A percentile compares a stretch with the other conserved stretches of the same genome.
phyloP scores from a whole-genome alignment of 2,329 filamentous ascomycete species.

The Talaromyces funiculosus region DNA sequence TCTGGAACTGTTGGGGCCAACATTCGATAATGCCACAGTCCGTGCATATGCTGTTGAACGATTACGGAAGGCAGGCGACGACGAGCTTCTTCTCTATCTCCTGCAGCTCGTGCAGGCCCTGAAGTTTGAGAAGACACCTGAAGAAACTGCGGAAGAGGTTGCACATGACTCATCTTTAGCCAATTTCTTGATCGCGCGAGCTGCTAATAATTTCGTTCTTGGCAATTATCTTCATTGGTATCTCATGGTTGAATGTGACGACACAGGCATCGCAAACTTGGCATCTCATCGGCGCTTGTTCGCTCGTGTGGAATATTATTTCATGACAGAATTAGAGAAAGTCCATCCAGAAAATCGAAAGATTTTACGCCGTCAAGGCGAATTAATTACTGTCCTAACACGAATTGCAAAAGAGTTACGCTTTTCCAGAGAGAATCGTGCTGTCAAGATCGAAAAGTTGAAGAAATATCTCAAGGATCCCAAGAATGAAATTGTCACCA shows the following conservation, averaged over 20 bases:
- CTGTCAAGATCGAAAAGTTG: constrained; percentile 74
- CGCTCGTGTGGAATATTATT: constrained; percentile 89
- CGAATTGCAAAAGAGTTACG: constrained; percentile 88
- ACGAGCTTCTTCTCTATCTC: constrained; percentile 84
- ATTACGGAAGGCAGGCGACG: constrained; percentile 83
- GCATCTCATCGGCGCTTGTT: constrained; percentile 77
- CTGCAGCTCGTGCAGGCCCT: constrained; percentile 92
- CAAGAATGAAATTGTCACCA: constrained; percentile 76
- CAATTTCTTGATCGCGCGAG: constrained; percentile 80
- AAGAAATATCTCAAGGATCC: constrained; percentile 81
- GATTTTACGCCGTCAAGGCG: constrained; percentile 76
- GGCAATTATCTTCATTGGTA: constrained; percentile 99
- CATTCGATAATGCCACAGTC: constrained; percentile 81
- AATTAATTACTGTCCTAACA: constrained; percentile 78
- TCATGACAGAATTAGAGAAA: constrained; percentile 80
- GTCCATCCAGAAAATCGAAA: constrained; percentile 68
- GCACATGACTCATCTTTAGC: constrained; percentile 77
- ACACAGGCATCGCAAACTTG: constrained; percentile 67
- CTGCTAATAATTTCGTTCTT: constrained; percentile 79
- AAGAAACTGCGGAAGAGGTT: constrained; percentile 56
- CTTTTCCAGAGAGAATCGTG: constrained; percentile 68
- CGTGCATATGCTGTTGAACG: constrained; percentile 90
- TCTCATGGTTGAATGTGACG: constrained; percentile 94
- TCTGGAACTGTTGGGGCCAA: constrained; percentile 84
- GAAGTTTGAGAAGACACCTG: constrained; percentile 78